Evolutionary conservation across 1,284 basidiomycete species (phyloP).

Genomic region (Phylloporus gajari): DNA sequence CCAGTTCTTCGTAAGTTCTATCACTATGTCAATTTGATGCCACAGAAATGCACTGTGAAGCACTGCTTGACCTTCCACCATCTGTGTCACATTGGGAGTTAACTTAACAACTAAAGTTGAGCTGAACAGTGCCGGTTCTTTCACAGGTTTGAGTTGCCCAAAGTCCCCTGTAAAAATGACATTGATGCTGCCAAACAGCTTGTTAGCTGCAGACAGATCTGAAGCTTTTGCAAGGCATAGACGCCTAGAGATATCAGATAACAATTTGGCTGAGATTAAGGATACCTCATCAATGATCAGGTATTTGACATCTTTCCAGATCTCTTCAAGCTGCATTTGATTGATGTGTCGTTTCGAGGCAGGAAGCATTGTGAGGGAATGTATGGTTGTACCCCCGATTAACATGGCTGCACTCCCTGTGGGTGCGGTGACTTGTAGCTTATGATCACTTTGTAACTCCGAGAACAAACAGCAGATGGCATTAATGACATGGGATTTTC

Average conservation of each 20-base stretch:
- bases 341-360: background rate
- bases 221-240: background rate
- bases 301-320: background rate
- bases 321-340: background rate
- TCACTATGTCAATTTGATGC: background rate
- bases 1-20: background rate
- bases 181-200: too few species aligned
- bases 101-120: background rate
- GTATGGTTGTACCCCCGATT: too few species aligned
- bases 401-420: background rate
- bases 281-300: too few species aligned
- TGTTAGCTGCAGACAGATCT: background rate
- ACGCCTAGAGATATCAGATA: background rate
- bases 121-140: background rate
- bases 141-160: background rate
- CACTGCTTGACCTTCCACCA: background rate
- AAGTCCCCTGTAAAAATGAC: too few species aligned
- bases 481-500: background rate
- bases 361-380: background rate
- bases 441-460: background rate
- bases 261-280: too few species aligned
- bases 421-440: background rate
- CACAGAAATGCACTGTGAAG: background rate
- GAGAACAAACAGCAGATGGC: background rate
- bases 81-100: background rate